Evolutionary conservation across 495 filamentous ascomycete species (phyloP), one percentile per base, ranked within the genome.

Genomic region (Hamigera avellanea): DNA sequence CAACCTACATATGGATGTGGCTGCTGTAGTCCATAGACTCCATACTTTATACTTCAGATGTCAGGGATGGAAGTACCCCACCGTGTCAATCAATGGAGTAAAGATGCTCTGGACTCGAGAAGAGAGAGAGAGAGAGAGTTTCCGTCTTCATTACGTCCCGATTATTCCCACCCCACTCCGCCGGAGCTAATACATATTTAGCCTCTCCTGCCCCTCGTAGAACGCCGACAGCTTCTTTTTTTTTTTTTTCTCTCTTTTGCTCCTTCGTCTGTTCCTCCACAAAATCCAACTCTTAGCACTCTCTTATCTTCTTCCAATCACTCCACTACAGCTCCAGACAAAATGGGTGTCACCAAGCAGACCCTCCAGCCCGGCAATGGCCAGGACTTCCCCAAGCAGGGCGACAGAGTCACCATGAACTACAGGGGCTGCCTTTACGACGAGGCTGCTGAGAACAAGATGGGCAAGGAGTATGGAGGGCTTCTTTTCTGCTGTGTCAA

Each of bases 361-460:
- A 37, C 56, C 31, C 46, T 75, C 32, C 38, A 36, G 12, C 26
- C 50, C 9, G 78, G 78, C 37, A 69, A 79, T 48, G 63, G 60
- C 39, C 63, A 61, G 12, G 52, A 70, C 28, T 69, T 57, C 50
- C 82, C 85, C 30, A 46, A 59, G 44, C 51, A 54, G 12, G 79
- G 81, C 15, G 75, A 87, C 53, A 66, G 51, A 12, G 80, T 93
- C 48, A 72, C 70, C 45, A 86, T 93, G 46, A 78, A 83, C 57
- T 93, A 91, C 66, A 85, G 79, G 14, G 86, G 86, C 43, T 86
- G 73, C 60, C 67, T 93, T 30, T 81, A 81, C 62, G 81, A 88
- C 44, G 52, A 59, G 18, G 54, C 42, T 37, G 61, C 56, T 1
- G 49, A 55, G 36, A 61, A 67, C 35, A 51, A 48, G 43, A 68